Conservation (phyloP, 2,329 filamentous ascomycete genomes). For the Monosporascus sp. region DNA sequence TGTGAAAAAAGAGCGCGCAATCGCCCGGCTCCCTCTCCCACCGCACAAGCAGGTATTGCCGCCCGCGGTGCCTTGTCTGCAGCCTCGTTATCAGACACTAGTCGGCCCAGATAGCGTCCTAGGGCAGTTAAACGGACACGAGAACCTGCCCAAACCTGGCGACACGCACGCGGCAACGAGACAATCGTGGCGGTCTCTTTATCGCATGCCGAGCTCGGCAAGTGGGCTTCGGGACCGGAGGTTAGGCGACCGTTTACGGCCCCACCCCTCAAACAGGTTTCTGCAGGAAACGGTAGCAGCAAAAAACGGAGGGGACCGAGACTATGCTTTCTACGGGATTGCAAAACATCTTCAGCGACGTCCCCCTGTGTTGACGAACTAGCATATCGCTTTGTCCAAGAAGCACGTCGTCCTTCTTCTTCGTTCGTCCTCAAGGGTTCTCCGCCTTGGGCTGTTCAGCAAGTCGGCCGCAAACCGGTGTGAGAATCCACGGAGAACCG, state of each 20-base stretch:
- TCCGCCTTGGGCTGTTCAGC: conserved; percentile 13
- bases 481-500: conserved; percentile 16
- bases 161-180: conserved; percentile 22
- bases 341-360: conserved; percentile 22
- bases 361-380: conserved; percentile 21
- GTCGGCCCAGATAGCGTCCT: conserved; percentile 15
- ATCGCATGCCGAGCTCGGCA: conserved; percentile 14
- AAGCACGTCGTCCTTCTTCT: conserved; percentile 3
- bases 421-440: conserved; percentile 1
- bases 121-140: conserved; percentile 18
- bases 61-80: conserved; percentile 15
- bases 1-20: conserved; percentile 25
- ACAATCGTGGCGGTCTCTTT: conserved; percentile 17
- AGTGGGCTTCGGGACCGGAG: conserved; percentile 14
- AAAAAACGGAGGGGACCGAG: too few species aligned
- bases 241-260: too few species aligned
- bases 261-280: too few species aligned
- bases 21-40: conserved; percentile 6
- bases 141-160: conserved; percentile 19
- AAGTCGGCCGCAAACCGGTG: conserved; percentile 21
- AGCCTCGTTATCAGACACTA: too few species aligned
- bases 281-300: too few species aligned
- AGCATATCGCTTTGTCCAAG: conserved; percentile 6
- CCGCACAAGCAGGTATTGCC: conserved; percentile 20
- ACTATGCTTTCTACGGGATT: conserved; percentile 8